Conservation (phyloP, 164 flowering plant genomes). For the Brasenia schreberi region DNA sequence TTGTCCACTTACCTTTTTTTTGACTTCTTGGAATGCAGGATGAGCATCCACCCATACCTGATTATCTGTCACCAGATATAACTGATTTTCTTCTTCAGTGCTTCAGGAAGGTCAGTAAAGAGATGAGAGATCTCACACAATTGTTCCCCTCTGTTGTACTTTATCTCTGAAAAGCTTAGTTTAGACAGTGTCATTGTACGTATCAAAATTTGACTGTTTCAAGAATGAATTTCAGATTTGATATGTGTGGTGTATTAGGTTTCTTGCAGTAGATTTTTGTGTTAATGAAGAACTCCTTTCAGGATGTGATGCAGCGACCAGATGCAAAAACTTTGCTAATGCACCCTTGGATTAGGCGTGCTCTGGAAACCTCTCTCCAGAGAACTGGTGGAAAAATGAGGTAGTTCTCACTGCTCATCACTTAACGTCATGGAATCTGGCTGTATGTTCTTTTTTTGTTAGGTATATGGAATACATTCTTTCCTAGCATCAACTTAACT, state of each 20-base stretch:
- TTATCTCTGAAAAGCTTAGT: too few species aligned
- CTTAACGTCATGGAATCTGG: background rate
- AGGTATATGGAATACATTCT: too few species aligned
- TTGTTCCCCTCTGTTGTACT: background rate
- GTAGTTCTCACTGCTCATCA: constrained; percentile 23
- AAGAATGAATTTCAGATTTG: too few species aligned
- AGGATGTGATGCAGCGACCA: constrained; percentile 98
- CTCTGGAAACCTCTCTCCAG: constrained; percentile 73
- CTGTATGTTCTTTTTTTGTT: too few species aligned
- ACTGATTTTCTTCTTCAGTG: constrained; percentile 91
- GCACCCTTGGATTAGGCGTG: constrained; percentile 96
- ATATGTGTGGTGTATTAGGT: background rate
- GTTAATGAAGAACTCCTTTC: constrained; percentile 12
- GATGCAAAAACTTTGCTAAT: constrained; percentile 94
- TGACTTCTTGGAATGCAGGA: constrained; percentile 34
- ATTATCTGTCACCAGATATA: constrained; percentile 74
- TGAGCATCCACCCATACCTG: constrained; percentile 94
- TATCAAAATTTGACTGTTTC: too few species aligned
- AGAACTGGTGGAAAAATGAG: constrained; percentile 51
- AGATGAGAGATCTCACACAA: background rate
- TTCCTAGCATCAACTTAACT: too few species aligned
- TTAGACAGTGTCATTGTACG: too few species aligned
- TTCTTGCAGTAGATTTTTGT: background rate
- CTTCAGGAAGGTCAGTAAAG: constrained; percentile 71
- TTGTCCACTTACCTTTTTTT: too few species aligned